Evolutionary conservation across 257 asterid genomes (phyloP).

Genomic region (Solanum ahanhuiri): DNA sequence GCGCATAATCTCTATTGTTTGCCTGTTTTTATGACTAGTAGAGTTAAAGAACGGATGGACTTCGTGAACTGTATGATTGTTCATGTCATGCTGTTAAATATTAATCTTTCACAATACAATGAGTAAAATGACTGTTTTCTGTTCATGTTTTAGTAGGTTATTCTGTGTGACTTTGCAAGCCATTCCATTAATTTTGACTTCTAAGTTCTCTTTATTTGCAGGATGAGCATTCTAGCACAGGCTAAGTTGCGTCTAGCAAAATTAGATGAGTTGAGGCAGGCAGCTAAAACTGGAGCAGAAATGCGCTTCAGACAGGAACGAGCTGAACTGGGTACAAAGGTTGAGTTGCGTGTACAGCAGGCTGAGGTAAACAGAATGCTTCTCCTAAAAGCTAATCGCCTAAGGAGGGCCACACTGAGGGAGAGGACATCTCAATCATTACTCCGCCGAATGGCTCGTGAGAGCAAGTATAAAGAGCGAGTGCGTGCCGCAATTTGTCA

Average conservation of each 20-base stretch:
- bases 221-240: constrained; percentile 71
- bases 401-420: constrained; percentile 65
- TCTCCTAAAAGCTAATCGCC: constrained; percentile 64
- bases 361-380: constrained; percentile 89
- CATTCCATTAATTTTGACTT: neutral
- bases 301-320: constrained; percentile 66
- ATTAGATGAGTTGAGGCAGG: constrained; percentile 80
- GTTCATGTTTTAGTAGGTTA: neutral
- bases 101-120: neutral
- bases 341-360: constrained; percentile 66
- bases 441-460: constrained; percentile 58
- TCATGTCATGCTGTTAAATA: neutral
- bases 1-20: neutral
- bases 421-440: constrained; percentile 88
- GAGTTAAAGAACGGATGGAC: neutral
- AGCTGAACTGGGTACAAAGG: constrained; percentile 79
- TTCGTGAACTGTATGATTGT: neutral
- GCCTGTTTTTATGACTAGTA: neutral
- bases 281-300: constrained; percentile 73
- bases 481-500: constrained; percentile 75
- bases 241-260: constrained; percentile 85
- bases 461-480: constrained; percentile 83
- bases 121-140: neutral
- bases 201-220: constrained; percentile 2
- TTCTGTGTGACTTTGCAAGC: neutral